phyloP scores from a whole-genome alignment of 2,329 filamentous ascomycete species.

The Penicillium sp. region DNA sequence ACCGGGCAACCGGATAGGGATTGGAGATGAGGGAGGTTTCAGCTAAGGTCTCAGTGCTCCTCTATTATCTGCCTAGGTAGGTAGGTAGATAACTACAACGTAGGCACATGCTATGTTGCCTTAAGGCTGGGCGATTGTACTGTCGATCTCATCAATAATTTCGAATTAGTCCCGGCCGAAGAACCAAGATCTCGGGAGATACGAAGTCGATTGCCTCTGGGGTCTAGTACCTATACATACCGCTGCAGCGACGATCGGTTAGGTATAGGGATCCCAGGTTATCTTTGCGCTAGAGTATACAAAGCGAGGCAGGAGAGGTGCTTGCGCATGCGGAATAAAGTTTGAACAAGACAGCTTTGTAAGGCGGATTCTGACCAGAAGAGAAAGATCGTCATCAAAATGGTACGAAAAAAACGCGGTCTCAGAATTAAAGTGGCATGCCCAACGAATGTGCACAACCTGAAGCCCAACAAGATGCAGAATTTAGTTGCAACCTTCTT shows the following conservation, averaged over 20 bases:
- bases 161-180: neutral
- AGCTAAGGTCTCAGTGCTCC: neutral
- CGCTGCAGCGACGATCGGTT: too few relatives aligned
- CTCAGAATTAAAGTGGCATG: neutral
- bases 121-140: conserved; percentile 12
- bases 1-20: conserved; percentile 3
- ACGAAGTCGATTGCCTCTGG: neutral
- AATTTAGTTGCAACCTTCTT: conserved; percentile 7
- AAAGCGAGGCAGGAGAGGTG: neutral
- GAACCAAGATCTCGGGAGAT: neutral
- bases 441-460: neutral
- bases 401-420: neutral
- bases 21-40: conserved; percentile 14
- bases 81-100: too few relatives aligned
- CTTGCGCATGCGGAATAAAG: neutral
- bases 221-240: too few relatives aligned
- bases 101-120: conserved; percentile 7
- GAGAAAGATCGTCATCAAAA: neutral
- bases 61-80: neutral
- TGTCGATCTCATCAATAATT: conserved; percentile 22
- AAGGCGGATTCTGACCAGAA: neutral
- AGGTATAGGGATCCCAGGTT: too few relatives aligned
- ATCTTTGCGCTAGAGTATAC: too few relatives aligned
- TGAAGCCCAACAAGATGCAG: conserved; percentile 14
- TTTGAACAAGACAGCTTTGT: neutral